Evolutionary conservation across 352 stramenopile species (phyloP).

Genomic region (Phytophthora sp.): DNA sequence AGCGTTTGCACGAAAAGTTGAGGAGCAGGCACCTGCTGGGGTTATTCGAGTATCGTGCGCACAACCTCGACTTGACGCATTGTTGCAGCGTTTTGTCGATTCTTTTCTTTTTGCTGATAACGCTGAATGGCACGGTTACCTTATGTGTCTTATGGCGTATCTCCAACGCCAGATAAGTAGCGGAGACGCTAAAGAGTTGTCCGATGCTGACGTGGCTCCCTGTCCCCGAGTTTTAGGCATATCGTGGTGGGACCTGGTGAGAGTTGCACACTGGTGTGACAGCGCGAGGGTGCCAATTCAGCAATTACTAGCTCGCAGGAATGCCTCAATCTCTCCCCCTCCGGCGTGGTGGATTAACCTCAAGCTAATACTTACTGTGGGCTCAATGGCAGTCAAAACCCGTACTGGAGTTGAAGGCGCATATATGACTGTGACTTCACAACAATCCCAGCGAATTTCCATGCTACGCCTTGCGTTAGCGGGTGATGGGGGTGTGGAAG

Average conservation of each 20-base stretch:
- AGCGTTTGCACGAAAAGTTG: constrained; percentile 5
- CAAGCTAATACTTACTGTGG: constrained; percentile 23
- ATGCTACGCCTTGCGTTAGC: constrained; percentile 27
- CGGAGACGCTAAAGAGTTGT: constrained; percentile 25
- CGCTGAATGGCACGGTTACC: constrained; percentile 14
- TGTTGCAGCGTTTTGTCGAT: constrained; percentile 29
- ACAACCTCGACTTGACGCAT: constrained; percentile 9
- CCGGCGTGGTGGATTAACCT: constrained; percentile 24
- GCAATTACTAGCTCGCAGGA: constrained; percentile 21
- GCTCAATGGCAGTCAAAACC: constrained; percentile 22
- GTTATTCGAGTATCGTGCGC: constrained; percentile 19
- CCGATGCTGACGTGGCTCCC: not conserved
- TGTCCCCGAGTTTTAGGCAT: constrained; percentile 7
- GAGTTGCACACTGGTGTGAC: constrained; percentile 19
- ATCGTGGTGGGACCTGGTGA: constrained; percentile 22
- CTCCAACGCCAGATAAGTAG: constrained; percentile 20
- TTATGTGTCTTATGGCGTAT: constrained; percentile 17
- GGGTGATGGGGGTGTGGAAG: constrained; percentile 27
- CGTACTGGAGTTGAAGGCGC: constrained; percentile 16
- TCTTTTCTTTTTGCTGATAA: constrained; percentile 18
- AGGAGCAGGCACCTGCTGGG: constrained; percentile 19
- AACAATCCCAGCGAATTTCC: constrained; percentile 24
- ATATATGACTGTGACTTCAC: constrained; percentile 20
- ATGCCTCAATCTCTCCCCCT: constrained; percentile 7
- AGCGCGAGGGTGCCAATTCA: constrained; percentile 20